Conservation (phyloP, 78 protist species). For the Diacronema lutheri region DNA sequence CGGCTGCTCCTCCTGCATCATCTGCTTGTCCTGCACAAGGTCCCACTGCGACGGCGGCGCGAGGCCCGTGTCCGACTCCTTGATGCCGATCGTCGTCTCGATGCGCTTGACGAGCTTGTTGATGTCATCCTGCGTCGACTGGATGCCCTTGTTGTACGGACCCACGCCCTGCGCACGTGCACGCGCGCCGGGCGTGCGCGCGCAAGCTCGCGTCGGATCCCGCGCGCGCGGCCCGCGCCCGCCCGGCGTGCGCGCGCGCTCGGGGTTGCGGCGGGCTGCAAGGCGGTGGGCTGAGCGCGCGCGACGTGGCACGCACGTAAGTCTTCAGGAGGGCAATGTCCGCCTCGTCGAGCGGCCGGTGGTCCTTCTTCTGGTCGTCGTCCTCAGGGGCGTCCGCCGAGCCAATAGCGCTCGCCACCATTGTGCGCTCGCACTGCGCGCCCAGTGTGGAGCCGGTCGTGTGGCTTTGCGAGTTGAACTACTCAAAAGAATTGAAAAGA, state of each 20-base stretch:
- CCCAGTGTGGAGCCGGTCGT: too few species aligned
- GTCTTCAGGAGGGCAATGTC: slow-evolving; percentile 93
- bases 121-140: slow-evolving; percentile 75
- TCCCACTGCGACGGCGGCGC: slow-evolving; percentile 97
- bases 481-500: too few species aligned
- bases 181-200: not conserved
- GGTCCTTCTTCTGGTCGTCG: slow-evolving; percentile 38
- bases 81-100: slow-evolving; percentile 74
- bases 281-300: not conserved
- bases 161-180: slow-evolving; percentile 67
- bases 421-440: too few species aligned
- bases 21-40: slow-evolving; percentile 85
- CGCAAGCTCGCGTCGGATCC: not conserved
- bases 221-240: not conserved
- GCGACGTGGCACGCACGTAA: slow-evolving; percentile 53
- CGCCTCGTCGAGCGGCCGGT: slow-evolving; percentile 88
- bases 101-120: slow-evolving; percentile 54
- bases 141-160: slow-evolving; percentile 77
- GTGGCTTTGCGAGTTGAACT: too few species aligned
- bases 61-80: slow-evolving; percentile 98
- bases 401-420: not conserved
- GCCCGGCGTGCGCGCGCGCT: not conserved
- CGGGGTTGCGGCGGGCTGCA: too few species aligned
- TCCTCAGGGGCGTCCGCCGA: not conserved
- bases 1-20: slow-evolving; percentile 88